phyloP scores from a whole-genome alignment of 1,284 basidiomycete genomes.

The Phylloboletellus chloephorus region DNA sequence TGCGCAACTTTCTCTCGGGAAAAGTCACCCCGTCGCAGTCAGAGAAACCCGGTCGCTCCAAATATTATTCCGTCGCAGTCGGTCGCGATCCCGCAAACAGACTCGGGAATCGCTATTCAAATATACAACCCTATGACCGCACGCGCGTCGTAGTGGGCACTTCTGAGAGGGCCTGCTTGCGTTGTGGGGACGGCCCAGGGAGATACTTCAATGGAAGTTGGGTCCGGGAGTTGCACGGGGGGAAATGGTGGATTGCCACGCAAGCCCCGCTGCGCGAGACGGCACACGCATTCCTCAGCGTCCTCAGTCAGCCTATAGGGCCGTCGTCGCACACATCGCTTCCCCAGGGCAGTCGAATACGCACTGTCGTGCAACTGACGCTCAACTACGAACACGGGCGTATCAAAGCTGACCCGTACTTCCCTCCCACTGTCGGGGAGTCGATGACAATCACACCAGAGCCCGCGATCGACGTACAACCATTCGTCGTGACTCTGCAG shows the following conservation, averaged over 20 bases:
- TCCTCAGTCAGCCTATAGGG: constrained; percentile 49
- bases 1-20: constrained; percentile 19
- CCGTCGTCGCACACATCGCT: constrained; percentile 30
- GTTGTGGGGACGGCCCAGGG: constrained; percentile 30
- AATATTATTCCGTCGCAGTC: constrained; percentile 52
- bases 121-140: constrained; percentile 74
- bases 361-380: constrained; percentile 78
- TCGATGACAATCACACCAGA: constrained; percentile 48
- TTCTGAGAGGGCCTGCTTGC: constrained; percentile 14
- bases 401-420: constrained; percentile 72
- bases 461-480: constrained; percentile 33
- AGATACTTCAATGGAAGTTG: constrained; percentile 82
- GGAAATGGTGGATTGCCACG: constrained; percentile 77
- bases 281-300: constrained; percentile 66
- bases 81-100: constrained; percentile 44
- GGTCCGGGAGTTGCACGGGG: constrained; percentile 66
- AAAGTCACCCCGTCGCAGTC: constrained; percentile 27
- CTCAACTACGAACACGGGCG: constrained; percentile 58
- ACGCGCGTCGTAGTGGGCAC: constrained; percentile 55
- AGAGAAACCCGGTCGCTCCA: constrained; percentile 23
- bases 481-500: constrained; percentile 53
- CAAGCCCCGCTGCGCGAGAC: constrained; percentile 73
- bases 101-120: constrained; percentile 61
- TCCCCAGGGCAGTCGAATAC: constrained; percentile 40
- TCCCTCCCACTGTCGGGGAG: constrained; percentile 55